These are phyloP conservation scores for Thielaviopsis populi DNA, from an alignment of 2,329 filamentous ascomycete genomes.

Conservation along the genomic window DNA sequence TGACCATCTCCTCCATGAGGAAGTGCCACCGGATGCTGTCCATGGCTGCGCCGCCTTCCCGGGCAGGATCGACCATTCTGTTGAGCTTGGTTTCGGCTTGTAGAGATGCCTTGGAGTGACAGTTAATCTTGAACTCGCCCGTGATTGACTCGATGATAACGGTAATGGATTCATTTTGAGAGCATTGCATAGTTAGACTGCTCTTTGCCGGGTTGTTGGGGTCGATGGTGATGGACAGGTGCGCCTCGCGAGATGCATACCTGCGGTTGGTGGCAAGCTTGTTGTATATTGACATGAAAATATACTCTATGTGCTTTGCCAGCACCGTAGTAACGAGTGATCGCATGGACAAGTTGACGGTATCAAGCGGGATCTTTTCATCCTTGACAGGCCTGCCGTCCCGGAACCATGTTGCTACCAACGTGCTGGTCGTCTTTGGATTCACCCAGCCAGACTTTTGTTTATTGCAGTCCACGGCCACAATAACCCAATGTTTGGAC, in stretches of 20 bases:
- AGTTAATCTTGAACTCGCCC: conserved; percentile 58
- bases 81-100: conserved; percentile 53
- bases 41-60: conserved; percentile 42
- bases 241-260: conserved; percentile 44
- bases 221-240: conserved; percentile 43
- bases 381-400: conserved; percentile 61
- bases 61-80: conserved; percentile 37
- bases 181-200: conserved; percentile 50
- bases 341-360: conserved; percentile 56
- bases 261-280: conserved; percentile 45
- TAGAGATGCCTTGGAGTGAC: conserved; percentile 41
- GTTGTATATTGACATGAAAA: conserved; percentile 51
- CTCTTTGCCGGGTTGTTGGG: conserved; percentile 50
- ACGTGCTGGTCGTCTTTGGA: conserved; percentile 34
- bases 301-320: conserved; percentile 56
- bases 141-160: conserved; percentile 63
- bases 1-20: conserved; percentile 45
- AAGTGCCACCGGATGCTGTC: conserved; percentile 48
- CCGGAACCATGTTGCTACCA: conserved; percentile 68
- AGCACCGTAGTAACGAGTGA: conserved; percentile 58
- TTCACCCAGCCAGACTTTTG: conserved; percentile 29
- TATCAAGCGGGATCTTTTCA: conserved; percentile 51
- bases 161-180: conserved; percentile 12
- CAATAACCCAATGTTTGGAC: conserved; percentile 77
- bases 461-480: conserved; percentile 60